Base-by-base conservation (phyloP, 2,329 filamentous ascomycete genomes). In the Colletotrichum sp. region DNA sequence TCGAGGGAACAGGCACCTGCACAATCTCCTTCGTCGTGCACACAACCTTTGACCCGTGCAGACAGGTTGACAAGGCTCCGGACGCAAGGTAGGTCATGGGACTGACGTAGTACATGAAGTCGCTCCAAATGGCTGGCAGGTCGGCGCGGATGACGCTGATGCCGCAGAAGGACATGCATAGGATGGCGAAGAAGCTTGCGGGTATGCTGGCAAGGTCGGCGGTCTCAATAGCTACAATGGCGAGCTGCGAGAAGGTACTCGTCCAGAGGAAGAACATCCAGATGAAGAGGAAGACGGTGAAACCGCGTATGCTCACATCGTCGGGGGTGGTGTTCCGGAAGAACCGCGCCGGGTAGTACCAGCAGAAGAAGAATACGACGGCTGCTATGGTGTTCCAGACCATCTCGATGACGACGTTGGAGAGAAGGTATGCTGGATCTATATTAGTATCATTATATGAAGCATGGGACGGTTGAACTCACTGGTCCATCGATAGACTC, bases 321-420 rank as follows among this genome's bases (percentile, higher is more conserved):
- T 78, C 76, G 1, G 69, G 28, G 16, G 74, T 74, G 2, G 92
- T 91, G 79, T 94, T 93, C 69, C 85, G 85, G 81, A 92, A 90
- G 28, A 94, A 87, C 1, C 92, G 91, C 67, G 94, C 91, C 1
- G 93, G 92, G 80, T 94, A 95, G 85, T 95, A 95, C 88, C 92
- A 94, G 80, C 89, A 90, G 77, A 93, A 87, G 85, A 89, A 95
- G 80, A 94, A 90, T 55, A 94, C 81, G n/a, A 92, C 85, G 2
- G 90, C 89, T 84, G 92, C 90, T 24, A 94, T 83, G 0, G 91
- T 89, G 79, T 94, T 93, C 90, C 92, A 95, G 0, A 94, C 92
- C 0, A 95, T 84, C 82, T 96, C 94, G 70, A 94, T 92, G 10
- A 93, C 81, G 69, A 95, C 91, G 4, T 78, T 77, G 0, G 74